These are phyloP conservation scores for Friedmanniomyces endolithicus DNA, from an alignment of 495 filamentous ascomycete genomes.

Conservation along the genomic window DNA sequence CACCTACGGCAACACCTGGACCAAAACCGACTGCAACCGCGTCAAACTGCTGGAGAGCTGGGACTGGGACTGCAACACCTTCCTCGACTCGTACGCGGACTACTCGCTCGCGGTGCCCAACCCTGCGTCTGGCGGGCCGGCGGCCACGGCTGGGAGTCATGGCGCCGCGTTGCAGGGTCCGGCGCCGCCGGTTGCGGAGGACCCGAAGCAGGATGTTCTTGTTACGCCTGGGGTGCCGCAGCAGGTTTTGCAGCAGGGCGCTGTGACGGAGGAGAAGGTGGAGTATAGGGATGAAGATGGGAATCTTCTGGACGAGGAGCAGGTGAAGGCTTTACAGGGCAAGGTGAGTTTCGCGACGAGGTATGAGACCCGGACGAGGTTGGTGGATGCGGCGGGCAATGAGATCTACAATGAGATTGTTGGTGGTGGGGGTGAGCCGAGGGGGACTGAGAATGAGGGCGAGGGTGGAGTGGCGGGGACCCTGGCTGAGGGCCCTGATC, in stretches of 20 bases:
- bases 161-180: conserved; percentile 12
- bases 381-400: conserved; percentile 67
- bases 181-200: conserved; percentile 20
- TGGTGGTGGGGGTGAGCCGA: conserved; percentile 18
- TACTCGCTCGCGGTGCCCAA: conserved; percentile 9
- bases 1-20: conserved; percentile 91
- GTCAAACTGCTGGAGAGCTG: conserved; percentile 80
- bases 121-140: conserved; percentile 3
- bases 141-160: conserved; percentile 3
- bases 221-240: conserved; percentile 21
- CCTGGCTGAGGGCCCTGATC: conserved; percentile 10
- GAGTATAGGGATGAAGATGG: conserved; percentile 94
- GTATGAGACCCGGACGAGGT: conserved; percentile 78
- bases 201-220: conserved; percentile 20
- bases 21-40: conserved; percentile 65
- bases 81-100: conserved; percentile 48
- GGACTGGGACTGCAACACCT: conserved; percentile 96
- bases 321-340: conserved; percentile 73
- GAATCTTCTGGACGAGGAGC: conserved; percentile 68
- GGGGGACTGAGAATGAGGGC: conserved; percentile 15
- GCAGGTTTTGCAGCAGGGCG: not conserved
- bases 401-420: conserved; percentile 42
- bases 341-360: conserved; percentile 90
- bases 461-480: conserved; percentile 9
- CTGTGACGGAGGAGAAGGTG: conserved; percentile 58